Conservation (phyloP, 2,329 filamentous ascomycete species). For the Mycocentrospora acerina region DNA sequence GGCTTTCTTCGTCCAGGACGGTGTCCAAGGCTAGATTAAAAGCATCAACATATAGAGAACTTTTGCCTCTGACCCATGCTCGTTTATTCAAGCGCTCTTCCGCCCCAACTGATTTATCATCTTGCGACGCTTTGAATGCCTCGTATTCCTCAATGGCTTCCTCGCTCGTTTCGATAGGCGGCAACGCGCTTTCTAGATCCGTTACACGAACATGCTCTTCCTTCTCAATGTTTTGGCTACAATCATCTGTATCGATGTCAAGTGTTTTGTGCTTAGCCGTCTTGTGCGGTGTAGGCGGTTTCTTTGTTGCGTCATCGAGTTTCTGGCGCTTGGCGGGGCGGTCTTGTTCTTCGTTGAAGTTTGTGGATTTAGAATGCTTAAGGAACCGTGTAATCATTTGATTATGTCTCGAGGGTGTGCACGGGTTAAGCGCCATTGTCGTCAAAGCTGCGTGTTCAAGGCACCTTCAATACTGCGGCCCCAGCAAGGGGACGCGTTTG, state of each 20-base stretch:
- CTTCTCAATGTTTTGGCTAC: slow-evolving; percentile 1
- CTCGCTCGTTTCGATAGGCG: slow-evolving; percentile 63
- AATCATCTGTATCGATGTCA: slow-evolving; percentile 41
- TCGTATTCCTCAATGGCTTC: slow-evolving; percentile 81
- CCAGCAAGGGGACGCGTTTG: slow-evolving; percentile 5
- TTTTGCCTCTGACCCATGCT: slow-evolving; percentile 73
- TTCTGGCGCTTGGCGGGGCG: slow-evolving; percentile 48
- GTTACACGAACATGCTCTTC: slow-evolving; percentile 45
- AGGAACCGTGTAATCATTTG: slow-evolving; percentile 49
- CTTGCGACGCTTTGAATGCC: slow-evolving; percentile 61
- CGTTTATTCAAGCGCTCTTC: slow-evolving; percentile 57
- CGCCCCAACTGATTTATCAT: slow-evolving; percentile 39
- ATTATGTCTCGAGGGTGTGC: slow-evolving; percentile 49
- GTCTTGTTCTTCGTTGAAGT: slow-evolving; percentile 44
- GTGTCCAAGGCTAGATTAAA: slow-evolving; percentile 92
- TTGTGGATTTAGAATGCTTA: slow-evolving; percentile 48
- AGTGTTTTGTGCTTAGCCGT: slow-evolving; percentile 35
- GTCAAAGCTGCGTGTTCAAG: slow-evolving; percentile 1
- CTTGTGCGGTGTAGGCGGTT: slow-evolving; percentile 24
- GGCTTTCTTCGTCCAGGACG: slow-evolving; percentile 83
- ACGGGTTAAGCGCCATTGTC: slow-evolving; percentile 41
- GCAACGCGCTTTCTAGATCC: slow-evolving; percentile 71
- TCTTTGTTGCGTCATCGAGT: slow-evolving; percentile 26
- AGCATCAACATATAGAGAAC: slow-evolving; percentile 94
- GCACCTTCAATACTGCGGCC: not conserved